These are phyloP conservation scores for Termitomyces titanicus DNA, from an alignment of 768 basidiomycete genomes.

Conservation along the genomic window DNA sequence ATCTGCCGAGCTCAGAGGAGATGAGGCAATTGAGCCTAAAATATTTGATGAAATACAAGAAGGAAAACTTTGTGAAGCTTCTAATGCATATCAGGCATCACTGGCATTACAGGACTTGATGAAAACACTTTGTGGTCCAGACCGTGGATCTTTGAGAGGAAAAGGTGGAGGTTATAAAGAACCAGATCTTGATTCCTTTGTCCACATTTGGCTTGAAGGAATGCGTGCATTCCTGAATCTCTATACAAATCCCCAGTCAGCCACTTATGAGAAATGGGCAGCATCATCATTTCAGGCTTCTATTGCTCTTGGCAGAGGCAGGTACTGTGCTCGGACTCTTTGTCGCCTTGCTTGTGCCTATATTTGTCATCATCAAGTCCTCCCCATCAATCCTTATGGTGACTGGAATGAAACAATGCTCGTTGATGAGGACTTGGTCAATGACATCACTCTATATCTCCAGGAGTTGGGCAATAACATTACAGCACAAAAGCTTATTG, in stretches of 20 bases:
- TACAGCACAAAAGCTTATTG: slow-evolving; percentile 18
- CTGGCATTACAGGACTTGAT: too few species aligned
- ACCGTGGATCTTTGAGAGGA: too few species aligned
- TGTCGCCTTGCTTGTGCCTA: slow-evolving; percentile 12
- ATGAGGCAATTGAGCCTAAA: too few species aligned
- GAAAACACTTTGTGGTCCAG: too few species aligned
- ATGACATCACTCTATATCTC: slow-evolving; percentile 21
- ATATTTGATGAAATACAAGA: too few species aligned
- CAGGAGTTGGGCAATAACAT: slow-evolving; percentile 23
- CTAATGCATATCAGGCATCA: too few species aligned
- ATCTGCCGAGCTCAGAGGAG: too few species aligned
- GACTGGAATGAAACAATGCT: slow-evolving; percentile 26
- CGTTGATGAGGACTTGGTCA: slow-evolving; percentile 27
- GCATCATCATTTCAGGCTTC: slow-evolving; percentile 17
- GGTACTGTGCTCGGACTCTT: slow-evolving; percentile 2
- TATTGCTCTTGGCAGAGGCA: slow-evolving; percentile 5
- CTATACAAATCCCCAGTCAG: slow-evolving; percentile 13
- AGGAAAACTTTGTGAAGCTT: too few species aligned
- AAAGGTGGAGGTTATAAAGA: slow-evolving; percentile 14
- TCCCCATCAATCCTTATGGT: slow-evolving; percentile 27
- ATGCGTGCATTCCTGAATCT: slow-evolving; percentile 16
- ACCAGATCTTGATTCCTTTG: slow-evolving; percentile 13
- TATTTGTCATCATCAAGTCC: slow-evolving; percentile 13
- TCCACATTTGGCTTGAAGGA: slow-evolving; percentile 15
- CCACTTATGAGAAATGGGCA: slow-evolving; percentile 18